Conservation (phyloP, 495 filamentous ascomycete genomes). For the Delitschia confertaspora region DNA sequence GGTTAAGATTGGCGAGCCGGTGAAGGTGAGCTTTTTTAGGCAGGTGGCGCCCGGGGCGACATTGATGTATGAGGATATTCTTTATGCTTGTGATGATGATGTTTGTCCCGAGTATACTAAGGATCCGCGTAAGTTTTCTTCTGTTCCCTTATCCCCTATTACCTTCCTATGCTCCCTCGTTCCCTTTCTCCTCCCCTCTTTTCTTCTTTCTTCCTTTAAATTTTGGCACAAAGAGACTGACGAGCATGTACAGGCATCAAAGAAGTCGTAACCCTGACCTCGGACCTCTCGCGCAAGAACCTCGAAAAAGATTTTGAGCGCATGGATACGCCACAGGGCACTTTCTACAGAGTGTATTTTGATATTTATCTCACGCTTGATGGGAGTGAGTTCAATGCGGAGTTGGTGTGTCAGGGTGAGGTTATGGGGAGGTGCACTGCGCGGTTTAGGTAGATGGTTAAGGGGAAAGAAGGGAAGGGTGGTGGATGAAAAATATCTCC, state of each 20-base stretch:
- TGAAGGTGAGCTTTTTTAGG: slow-evolving; percentile 97
- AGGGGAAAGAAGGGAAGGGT: no score
- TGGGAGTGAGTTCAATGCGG: slow-evolving; percentile 94
- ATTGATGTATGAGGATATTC: slow-evolving; percentile 97
- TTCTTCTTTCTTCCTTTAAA: no score
- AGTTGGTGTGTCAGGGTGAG: slow-evolving; percentile 96
- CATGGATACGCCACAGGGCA: slow-evolving; percentile 98
- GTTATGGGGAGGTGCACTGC: slow-evolving; percentile 96
- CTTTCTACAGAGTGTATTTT: slow-evolving; percentile 87
- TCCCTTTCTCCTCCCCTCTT: background rate
- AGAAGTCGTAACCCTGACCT: slow-evolving; percentile 96
- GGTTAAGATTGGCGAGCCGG: slow-evolving; percentile 97
- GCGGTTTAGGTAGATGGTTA: slow-evolving; percentile 61
- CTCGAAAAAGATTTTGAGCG: slow-evolving; percentile 98
- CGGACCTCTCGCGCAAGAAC: slow-evolving; percentile 93
- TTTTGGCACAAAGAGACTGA: background rate
- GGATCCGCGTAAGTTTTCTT: slow-evolving; percentile 77
- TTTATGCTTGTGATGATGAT: slow-evolving; percentile 97
- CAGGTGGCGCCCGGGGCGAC: slow-evolving; percentile 96
- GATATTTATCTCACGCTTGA: slow-evolving; percentile 90
- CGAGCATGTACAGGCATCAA: slow-evolving; percentile 75
- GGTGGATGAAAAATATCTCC: no score
- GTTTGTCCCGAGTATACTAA: slow-evolving; percentile 98
- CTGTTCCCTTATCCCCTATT: background rate
- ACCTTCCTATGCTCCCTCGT: background rate